Evolutionary conservation across 2,329 filamentous ascomycete species (phyloP).

Genomic region (Peltaster fructicola): DNA sequence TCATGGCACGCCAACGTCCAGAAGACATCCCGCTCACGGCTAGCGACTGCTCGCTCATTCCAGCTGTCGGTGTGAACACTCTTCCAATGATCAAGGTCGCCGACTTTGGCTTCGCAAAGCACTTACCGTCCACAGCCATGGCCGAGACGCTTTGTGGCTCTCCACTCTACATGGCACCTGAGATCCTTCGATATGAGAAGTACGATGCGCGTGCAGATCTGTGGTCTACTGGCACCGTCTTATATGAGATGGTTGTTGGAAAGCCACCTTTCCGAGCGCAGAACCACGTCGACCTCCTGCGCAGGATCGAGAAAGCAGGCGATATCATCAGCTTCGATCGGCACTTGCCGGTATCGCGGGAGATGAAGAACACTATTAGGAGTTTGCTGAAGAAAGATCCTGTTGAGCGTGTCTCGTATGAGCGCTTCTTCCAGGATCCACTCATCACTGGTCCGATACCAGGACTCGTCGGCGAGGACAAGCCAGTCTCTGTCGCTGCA

Average conservation of each 20-base stretch:
- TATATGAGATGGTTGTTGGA: conserved; percentile 89
- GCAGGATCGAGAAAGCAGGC: conserved; percentile 77
- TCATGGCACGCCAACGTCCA: conserved; percentile 45
- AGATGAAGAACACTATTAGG: conserved; percentile 67
- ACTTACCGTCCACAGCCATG: conserved; percentile 74
- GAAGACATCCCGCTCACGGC: conserved; percentile 55
- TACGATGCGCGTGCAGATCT: conserved; percentile 95
- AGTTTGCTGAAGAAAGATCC: conserved; percentile 70
- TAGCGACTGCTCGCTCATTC: conserved; percentile 64
- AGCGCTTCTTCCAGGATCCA: conserved; percentile 60
- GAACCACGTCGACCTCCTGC: conserved; percentile 86
- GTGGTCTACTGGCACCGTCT: conserved; percentile 91
- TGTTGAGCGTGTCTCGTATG: conserved; percentile 68
- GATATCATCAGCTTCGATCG: conserved; percentile 60
- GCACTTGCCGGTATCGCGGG: conserved; percentile 41
- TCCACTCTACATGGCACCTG: conserved; percentile 94
- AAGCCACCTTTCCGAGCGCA: conserved; percentile 78
- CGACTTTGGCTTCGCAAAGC: conserved; percentile 95
- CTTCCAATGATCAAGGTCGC: conserved; percentile 94
- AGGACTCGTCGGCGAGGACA: conserved; percentile 16
- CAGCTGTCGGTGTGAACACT: conserved; percentile 62
- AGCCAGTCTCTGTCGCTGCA: conserved; percentile 9
- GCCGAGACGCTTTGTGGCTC: conserved; percentile 95
- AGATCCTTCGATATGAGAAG: conserved; percentile 91
- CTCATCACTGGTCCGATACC: conserved; percentile 16